Evolutionary conservation across 306 rosid genomes (phyloP), one percentile per base, ranked within the genome.

Genomic region (Amphicarpaea edgeworthii): DNA sequence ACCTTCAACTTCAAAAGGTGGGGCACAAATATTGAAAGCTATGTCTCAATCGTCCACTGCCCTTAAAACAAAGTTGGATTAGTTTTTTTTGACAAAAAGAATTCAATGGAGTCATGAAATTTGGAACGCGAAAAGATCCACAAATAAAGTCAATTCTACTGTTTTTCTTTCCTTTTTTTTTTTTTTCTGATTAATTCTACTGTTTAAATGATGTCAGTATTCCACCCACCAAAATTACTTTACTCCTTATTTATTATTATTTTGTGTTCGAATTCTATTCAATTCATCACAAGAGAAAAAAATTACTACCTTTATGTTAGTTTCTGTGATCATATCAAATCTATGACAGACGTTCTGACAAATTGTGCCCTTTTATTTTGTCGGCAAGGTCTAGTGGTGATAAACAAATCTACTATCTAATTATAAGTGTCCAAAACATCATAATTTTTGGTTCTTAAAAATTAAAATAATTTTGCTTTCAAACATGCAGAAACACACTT

Each of bases 121-220:
- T 16, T 45, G 26, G n/a, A n/a, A n/a, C n/a, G n/a, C n/a, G n/a
- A n/a, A n/a, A n/a, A n/a, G n/a, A n/a, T n/a, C n/a, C n/a, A n/a
- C n/a, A 47, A n/a, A 6, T 66, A 53, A 70, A 70, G 83, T 83
- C 88, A 79, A 77, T 62, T 28, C 32, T 21, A 74, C 59, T 32
- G 58, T 80, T 68, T 24, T n/a, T n/a, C n/a, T n/a, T n/a, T n/a
- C n/a, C n/a, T n/a, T n/a, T n/a, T n/a, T n/a, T n/a, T n/a, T n/a
- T n/a, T n/a, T n/a, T n/a, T n/a, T n/a, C n/a, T n/a, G n/a, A n/a
- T n/a, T n/a, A n/a, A 77, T 62, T 28, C 32, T 21, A 74, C 59
- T 32, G 58, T 80, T 68, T 24, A 49, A 40, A n/a, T 26, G 60
- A 69, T 70, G 55, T 66, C 75, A 62, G 67, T 47, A 24, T 47